phyloP scores from a whole-genome alignment of 2,329 filamentous ascomycete genomes.

The Truncatella angustata region DNA sequence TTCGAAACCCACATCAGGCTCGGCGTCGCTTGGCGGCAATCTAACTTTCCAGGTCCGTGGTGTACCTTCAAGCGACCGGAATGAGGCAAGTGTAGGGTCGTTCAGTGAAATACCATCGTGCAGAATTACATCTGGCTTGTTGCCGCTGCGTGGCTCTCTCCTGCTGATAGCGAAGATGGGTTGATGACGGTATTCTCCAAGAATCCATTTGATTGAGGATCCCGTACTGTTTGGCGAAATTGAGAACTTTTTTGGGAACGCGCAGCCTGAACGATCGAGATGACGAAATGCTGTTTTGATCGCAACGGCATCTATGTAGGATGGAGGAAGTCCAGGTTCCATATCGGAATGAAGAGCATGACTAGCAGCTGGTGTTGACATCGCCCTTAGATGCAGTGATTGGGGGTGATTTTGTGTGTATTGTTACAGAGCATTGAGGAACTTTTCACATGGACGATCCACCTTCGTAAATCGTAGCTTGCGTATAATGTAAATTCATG shows the following conservation, averaged over 20 bases:
- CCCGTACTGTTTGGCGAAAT: not conserved
- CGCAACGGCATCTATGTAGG: not conserved
- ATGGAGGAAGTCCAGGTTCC: not conserved
- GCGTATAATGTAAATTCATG: no score
- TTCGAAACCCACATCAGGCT: not conserved
- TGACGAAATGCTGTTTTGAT: not conserved
- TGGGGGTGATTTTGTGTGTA: no score
- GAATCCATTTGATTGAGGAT: not conserved
- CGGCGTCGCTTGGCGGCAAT: conserved; percentile 2
- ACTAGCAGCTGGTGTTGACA: no score
- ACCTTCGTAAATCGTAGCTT: no score
- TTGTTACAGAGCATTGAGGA: no score
- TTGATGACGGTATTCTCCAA: not conserved
- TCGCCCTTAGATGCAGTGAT: no score
- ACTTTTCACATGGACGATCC: no score
- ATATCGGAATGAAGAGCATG: not conserved
- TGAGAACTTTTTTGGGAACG: not conserved
- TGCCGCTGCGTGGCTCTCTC: conserved; percentile 3
- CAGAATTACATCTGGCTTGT: conserved; percentile 6
- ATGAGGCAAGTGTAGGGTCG: not conserved
- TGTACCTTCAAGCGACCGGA: not conserved
- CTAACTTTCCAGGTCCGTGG: not conserved
- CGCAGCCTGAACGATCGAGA: not conserved
- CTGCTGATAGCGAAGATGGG: conserved; percentile 4
- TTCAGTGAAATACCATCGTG: conserved; percentile 5